Percentiles rank a stretch among this genome's conserved stretches.
These are phyloP conservation scores for Lomentospora prolificans DNA, from an alignment of 2,329 filamentous ascomycete species.

Conservation along the genomic window DNA sequence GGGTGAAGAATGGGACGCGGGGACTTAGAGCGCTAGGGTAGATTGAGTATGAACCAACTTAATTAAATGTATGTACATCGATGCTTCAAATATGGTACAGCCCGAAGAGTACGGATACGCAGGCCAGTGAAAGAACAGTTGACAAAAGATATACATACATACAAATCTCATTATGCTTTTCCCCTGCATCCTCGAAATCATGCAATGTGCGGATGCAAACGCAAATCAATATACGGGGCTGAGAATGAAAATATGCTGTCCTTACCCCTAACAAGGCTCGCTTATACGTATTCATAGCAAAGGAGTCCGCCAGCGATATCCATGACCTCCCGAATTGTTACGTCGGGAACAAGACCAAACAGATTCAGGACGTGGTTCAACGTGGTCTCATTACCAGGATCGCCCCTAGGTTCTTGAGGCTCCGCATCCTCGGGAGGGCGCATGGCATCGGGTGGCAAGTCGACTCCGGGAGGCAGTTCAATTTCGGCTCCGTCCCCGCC, in stretches of 20 bases:
- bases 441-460: conserved; percentile 1
- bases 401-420: conserved; percentile 3
- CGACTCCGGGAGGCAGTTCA: not conserved
- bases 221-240: not conserved
- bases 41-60: no score
- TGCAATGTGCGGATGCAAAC: not conserved
- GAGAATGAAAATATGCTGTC: not conserved
- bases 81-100: not conserved
- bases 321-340: conserved; percentile 9
- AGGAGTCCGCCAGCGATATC: conserved; percentile 8
- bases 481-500: not conserved
- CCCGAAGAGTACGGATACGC: not conserved
- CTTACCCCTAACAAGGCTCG: no score
- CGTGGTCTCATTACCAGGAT: conserved; percentile 2
- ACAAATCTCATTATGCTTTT: not conserved
- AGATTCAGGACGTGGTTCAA: conserved; percentile 8
- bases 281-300: conserved; percentile 10
- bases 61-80: not conserved
- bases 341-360: conserved; percentile 7
- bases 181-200: not conserved
- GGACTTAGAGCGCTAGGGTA: no score
- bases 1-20: not conserved
- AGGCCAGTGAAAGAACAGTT: not conserved
- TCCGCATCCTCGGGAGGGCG: not conserved
- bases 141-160: not conserved